Base-by-base conservation (phyloP, 2,329 filamentous ascomycete genomes). In the Colletotrichum ledebouriae region DNA sequence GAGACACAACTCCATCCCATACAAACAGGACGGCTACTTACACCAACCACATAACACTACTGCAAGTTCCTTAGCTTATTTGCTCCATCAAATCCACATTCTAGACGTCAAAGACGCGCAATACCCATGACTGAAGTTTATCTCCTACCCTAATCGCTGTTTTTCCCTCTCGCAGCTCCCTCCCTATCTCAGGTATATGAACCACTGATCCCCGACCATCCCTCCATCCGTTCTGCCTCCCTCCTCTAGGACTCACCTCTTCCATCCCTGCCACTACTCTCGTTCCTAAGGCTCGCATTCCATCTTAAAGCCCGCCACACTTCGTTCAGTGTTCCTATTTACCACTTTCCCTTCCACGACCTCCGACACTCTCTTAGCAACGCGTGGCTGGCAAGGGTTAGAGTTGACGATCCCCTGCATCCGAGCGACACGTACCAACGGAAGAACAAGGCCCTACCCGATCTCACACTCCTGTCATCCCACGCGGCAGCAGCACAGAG, bases 31-130 rank as follows among this genome's bases (percentile, higher is more conserved):
- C 61, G 55, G 49, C 60, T 49, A 39, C 50, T 52, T 52, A 46
- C 29, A 58, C 59, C 42, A 50, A 58, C 59, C 42, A 50, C 50
- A 25, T 39, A 42, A 29, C 46, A 39, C 61, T 44, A 66, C 56
- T 66, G 66, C 55, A 66, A 56, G 33, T 52, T 37, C 49, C 46
- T 56, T 65, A 41, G 49, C 55, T 59, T 59, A 56, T 56, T 56
- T 59, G 42, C 34, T 60, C 66, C 55, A 65, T 44, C 41, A 56
- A 56, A 56, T 33, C 60, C 60, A 59, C 55, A 59, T 60, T 59
- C 61, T 59, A 47, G 61, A 59, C 34, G 22, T 66, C 55, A 60
- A 66, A 65, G 61, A 69, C 56, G 55, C 66, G 55, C 61, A 69
- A 60, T 37, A 49, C 42, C 53, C 65, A 56, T 52, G 55, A 46